A percentile compares a stretch with the other conserved stretches of the same genome.
Evolutionary conservation across 1,284 basidiomycete genomes (phyloP).

Genomic region (Stygiomarasmius scandens): DNA sequence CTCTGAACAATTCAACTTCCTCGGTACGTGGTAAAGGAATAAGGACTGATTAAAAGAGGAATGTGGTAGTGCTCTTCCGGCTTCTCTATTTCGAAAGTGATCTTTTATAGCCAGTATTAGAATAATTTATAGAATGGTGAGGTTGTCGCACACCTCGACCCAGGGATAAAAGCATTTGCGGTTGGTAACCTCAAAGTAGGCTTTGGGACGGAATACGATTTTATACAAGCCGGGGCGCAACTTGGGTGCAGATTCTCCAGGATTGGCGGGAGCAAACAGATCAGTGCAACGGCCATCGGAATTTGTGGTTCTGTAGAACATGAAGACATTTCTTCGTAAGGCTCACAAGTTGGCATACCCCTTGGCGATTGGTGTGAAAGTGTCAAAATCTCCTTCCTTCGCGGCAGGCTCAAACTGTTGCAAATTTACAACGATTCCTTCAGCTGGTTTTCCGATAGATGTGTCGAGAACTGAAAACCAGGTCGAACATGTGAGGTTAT

Average conservation of each 20-base stretch:
- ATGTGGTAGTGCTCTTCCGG: slow-evolving; percentile 88
- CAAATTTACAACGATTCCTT: slow-evolving; percentile 64
- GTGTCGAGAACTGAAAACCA: slow-evolving; percentile 83
- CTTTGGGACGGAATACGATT: slow-evolving; percentile 81
- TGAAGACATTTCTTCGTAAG: slow-evolving; percentile 2
- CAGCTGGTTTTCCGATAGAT: slow-evolving; percentile 79
- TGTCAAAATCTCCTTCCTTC: slow-evolving; percentile 33
- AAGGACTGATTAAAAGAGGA: slow-evolving; percentile 89
- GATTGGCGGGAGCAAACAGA: slow-evolving; percentile 57
- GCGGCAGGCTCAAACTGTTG: slow-evolving; percentile 45
- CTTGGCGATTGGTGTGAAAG: slow-evolving; percentile 57
- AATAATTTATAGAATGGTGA: slow-evolving; percentile 10
- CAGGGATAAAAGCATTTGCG: slow-evolving; percentile 84
- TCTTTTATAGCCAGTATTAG: slow-evolving; percentile 43
- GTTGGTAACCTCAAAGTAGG: slow-evolving; percentile 72
- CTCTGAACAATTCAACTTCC: slow-evolving; percentile 51
- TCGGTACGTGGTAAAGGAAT: slow-evolving; percentile 90
- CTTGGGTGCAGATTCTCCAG: slow-evolving; percentile 45
- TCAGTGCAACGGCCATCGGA: slow-evolving; percentile 80
- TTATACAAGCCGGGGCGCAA: slow-evolving; percentile 73
- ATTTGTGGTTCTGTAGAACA: slow-evolving; percentile 68
- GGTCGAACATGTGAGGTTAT: background rate
- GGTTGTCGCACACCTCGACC: slow-evolving; percentile 66
- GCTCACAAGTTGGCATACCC: slow-evolving; percentile 46
- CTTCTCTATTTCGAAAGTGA: slow-evolving; percentile 72